A percentile compares a stretch with the other conserved stretches of the same genome.
phyloP scores from a whole-genome alignment of 495 filamentous ascomycete genomes.

The Aspergillus campestris region DNA sequence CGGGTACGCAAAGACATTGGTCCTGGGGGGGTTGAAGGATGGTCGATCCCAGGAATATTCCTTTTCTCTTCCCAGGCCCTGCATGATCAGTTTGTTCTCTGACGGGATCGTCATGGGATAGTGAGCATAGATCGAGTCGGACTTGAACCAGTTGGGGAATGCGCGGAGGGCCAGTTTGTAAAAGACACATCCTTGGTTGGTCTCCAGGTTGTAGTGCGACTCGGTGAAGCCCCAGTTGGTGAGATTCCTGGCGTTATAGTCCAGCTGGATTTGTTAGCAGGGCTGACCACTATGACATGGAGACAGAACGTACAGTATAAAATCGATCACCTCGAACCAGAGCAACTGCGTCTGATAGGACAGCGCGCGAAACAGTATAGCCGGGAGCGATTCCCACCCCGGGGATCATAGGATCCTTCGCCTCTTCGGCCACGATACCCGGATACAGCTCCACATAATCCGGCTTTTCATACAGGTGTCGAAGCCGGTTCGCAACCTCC shows the following conservation, averaged over 20 bases:
- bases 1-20: background rate
- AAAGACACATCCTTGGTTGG: slow-evolving; percentile 76
- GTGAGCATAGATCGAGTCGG: slow-evolving; percentile 78
- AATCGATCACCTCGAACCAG: slow-evolving; percentile 46
- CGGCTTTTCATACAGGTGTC: slow-evolving; percentile 60
- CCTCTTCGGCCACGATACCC: slow-evolving; percentile 63
- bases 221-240: slow-evolving; percentile 76
- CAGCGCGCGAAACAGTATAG: slow-evolving; percentile 49
- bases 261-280: slow-evolving; percentile 24
- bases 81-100: slow-evolving; percentile 68
- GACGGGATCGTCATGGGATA: slow-evolving; percentile 74
- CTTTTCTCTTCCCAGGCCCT: slow-evolving; percentile 57
- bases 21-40: background rate
- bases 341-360: slow-evolving; percentile 45
- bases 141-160: slow-evolving; percentile 17
- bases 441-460: slow-evolving; percentile 68
- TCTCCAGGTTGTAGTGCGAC: slow-evolving; percentile 57
- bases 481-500: slow-evolving; percentile 52
- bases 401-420: slow-evolving; percentile 51
- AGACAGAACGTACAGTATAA: slow-evolving; percentile 34
- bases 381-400: slow-evolving; percentile 49
- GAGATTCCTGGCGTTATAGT: slow-evolving; percentile 66
- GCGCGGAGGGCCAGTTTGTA: slow-evolving; percentile 69
- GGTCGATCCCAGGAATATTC: slow-evolving; percentile 67
- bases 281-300: background rate